phyloP scores from a whole-genome alignment of 306 rosid species.

The Trifolium dubium region DNA sequence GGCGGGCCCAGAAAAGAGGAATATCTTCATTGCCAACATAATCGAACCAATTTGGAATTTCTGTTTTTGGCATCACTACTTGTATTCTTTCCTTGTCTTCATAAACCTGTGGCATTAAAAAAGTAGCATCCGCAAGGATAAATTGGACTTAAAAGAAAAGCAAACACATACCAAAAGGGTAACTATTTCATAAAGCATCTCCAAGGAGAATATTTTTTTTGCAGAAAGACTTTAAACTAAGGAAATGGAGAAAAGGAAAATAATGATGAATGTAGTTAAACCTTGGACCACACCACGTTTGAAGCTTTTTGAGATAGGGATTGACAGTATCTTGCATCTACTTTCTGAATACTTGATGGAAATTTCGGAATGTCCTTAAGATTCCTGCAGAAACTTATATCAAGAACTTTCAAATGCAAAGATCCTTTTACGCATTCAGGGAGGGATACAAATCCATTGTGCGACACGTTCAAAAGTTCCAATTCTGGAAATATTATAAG shows the following conservation, averaged over 20 bases:
- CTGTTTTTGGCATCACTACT: background rate
- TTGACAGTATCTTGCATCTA: background rate
- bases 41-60: constrained; percentile 13
- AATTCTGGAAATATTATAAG: background rate
- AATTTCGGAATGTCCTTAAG: background rate
- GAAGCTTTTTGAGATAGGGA: background rate
- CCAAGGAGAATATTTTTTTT: no score
- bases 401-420: background rate
- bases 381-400: background rate
- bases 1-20: constrained; percentile 12
- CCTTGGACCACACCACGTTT: background rate
- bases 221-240: no score
- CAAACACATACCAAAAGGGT: no score
- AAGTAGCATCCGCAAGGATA: no score
- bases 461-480: background rate
- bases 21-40: background rate
- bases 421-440: background rate
- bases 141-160: no score
- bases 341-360: background rate
- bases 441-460: background rate
- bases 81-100: background rate
- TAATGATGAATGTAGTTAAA: background rate
- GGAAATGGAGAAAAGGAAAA: background rate
- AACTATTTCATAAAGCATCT: no score
- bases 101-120: background rate